Base-by-base conservation (phyloP, 331 rosid species). In the Erythrophleum ivorense region DNA sequence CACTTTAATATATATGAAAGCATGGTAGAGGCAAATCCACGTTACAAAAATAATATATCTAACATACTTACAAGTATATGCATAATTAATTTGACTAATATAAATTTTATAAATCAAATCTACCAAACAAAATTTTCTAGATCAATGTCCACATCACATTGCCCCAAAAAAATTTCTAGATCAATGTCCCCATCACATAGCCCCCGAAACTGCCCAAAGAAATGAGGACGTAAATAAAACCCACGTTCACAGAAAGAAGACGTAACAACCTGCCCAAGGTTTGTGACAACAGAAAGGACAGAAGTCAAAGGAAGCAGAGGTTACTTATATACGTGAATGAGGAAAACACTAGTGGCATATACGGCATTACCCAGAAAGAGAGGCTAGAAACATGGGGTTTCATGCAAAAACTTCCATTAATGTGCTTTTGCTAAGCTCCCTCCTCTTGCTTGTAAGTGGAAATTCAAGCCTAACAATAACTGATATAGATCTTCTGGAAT, bases 401-500 rank as follows among this genome's bases (percentile, higher is more conserved):
- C 53, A 7, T 68, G 34, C 36, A 62, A 21, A 31, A 75, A 53
- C 52, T 18, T 1, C 24, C 54, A 69, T 83, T 48, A 12, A 65
- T 68, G 66, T 76, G 54, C 73, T 67, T 76, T 73, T 84, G 36
- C 53, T 89, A 13, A 43, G 71, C 76, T 43, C 73, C 54, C n/a
- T 88, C 31, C 3, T 87, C 79, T 78, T 53, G 41, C 71, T 41
- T 69, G 71, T 33, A 54, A 65, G 38, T 2, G 31, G 63, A 9
- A 3, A 21, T 3, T 24, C 31, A 0, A 0, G n/a, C 43, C 18
- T 58, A 7, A 0, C 83, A 5, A 3, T 12, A 46, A 48, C 76
- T 7, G 98, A 95, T 65, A 71, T n/a, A 4, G 92, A 88, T 83
- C 88, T 87, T 31, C 5, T 95, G 7, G 97, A 95, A 66, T 91